These are phyloP conservation scores for Wickerhamiella alocasiicola DNA, from an alignment of 805 yeast genomes.

Conservation along the genomic window DNA sequence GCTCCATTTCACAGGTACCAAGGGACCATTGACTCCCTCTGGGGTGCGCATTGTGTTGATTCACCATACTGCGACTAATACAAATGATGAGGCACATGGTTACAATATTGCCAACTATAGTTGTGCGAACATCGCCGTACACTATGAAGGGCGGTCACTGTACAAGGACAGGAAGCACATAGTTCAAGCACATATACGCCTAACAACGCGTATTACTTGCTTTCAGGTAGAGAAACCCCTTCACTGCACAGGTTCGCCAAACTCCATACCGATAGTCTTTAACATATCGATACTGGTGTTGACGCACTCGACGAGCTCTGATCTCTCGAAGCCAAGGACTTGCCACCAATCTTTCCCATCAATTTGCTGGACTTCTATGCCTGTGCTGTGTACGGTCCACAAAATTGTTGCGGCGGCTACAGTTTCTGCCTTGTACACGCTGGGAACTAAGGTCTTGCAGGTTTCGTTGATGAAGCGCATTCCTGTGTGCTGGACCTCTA, in stretches of 20 bases:
- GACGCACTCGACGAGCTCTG: slow-evolving; percentile 14
- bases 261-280: not conserved
- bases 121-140: too few relatives aligned
- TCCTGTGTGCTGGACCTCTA: slow-evolving; percentile 13
- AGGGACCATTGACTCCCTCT: too few relatives aligned
- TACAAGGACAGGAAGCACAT: too few relatives aligned
- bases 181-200: too few relatives aligned
- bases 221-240: too few relatives aligned
- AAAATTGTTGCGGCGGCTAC: slow-evolving; percentile 31
- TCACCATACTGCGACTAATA: too few relatives aligned
- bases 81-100: too few relatives aligned
- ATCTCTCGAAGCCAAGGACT: slow-evolving; percentile 9
- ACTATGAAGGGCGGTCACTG: too few relatives aligned
- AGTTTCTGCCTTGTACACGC: slow-evolving; percentile 24
- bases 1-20: too few relatives aligned
- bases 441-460: slow-evolving; percentile 27
- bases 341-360: slow-evolving; percentile 18
- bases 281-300: slow-evolving; percentile 22
- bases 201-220: too few relatives aligned
- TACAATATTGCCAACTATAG: too few relatives aligned
- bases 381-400: slow-evolving; percentile 24
- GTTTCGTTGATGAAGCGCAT: slow-evolving; percentile 29
- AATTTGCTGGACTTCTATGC: slow-evolving; percentile 7
- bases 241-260: not conserved
- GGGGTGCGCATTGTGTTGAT: too few relatives aligned